Evolutionary conservation across 2,329 filamentous ascomycete species (phyloP).

Genomic region (Didymella segeticola): DNA sequence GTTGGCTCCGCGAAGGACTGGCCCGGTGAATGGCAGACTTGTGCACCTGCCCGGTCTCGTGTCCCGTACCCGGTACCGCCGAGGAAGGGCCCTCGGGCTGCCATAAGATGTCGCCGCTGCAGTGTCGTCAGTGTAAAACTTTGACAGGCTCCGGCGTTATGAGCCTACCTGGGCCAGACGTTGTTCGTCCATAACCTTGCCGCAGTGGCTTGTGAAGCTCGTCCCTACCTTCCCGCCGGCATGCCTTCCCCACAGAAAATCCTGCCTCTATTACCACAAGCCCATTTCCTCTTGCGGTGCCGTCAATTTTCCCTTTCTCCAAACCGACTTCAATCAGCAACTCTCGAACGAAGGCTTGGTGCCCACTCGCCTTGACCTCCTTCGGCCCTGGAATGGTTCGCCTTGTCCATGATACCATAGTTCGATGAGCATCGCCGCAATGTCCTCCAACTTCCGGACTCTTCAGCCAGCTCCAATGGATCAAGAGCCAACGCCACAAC

Average conservation of each 20-base stretch:
- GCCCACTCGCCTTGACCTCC: conserved; percentile 1
- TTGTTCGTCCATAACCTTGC: conserved; percentile 9
- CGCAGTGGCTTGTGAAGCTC: conserved; percentile 12
- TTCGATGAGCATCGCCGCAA: conserved; percentile 15
- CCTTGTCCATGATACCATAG: conserved; percentile 1
- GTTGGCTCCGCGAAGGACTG: neutral
- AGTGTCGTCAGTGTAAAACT: conserved; percentile 10
- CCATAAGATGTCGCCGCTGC: conserved; percentile 7
- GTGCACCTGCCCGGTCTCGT: neutral
- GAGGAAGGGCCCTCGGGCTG: neutral
- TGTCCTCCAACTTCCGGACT: conserved; percentile 42
- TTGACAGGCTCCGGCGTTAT: conserved; percentile 5
- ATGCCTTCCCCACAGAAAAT: conserved; percentile 37
- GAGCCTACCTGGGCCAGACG: conserved; percentile 1
- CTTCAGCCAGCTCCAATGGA: conserved; percentile 44
- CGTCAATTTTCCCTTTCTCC: conserved; percentile 10
- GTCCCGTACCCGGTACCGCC: neutral
- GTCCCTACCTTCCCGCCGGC: conserved; percentile 17
- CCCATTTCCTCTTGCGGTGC: conserved; percentile 12
- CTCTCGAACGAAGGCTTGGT: conserved; percentile 1
- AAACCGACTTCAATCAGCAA: conserved; percentile 1
- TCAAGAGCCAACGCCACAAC: conserved; percentile 32
- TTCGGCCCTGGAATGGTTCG: conserved; percentile 8
- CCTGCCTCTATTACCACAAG: conserved; percentile 18
- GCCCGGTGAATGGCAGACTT: neutral